A percentile compares a stretch with the other conserved stretches of the same genome.
phyloP scores from a whole-genome alignment of 106 monocot genomes.

The Platanthera zijinensis region DNA sequence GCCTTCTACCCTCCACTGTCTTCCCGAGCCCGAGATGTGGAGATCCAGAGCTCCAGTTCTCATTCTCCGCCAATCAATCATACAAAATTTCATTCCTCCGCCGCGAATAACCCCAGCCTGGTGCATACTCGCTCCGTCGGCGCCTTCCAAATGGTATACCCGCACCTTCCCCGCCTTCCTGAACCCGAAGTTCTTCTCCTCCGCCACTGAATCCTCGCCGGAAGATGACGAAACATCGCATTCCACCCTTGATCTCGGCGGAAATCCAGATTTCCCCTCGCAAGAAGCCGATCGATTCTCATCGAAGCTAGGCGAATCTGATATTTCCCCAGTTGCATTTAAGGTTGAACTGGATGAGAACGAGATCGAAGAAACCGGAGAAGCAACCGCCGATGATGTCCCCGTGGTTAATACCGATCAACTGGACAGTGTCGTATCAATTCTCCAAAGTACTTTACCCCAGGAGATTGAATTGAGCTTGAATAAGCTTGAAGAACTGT shows the following conservation, averaged over 20 bases:
- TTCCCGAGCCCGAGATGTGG: conserved; percentile 36
- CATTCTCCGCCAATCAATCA: conserved; percentile 26
- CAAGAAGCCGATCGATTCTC: not conserved
- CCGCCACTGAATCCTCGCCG: not conserved
- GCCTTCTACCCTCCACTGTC: not conserved
- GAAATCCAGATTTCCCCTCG: not conserved
- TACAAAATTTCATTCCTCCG: conserved; percentile 2
- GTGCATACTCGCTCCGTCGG: not conserved
- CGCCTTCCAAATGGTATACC: not conserved
- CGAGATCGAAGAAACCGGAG: conserved; percentile 2
- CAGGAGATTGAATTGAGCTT: conserved; percentile 29
- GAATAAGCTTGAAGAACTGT: conserved; percentile 33
- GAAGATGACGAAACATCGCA: conserved; percentile 1
- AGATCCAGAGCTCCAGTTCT: conserved; percentile 36
- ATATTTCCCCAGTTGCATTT: not conserved
- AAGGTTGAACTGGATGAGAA: not conserved
- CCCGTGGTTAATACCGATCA: conserved; percentile 29
- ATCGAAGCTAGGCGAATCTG: not conserved
- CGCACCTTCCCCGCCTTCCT: conserved; percentile 6
- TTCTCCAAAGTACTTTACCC: conserved; percentile 23
- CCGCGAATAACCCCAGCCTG: conserved; percentile 15
- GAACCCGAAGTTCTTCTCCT: conserved; percentile 23
- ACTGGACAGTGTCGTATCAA: conserved; percentile 30
- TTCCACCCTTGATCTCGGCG: not conserved
- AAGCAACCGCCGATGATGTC: conserved; percentile 4